Base-by-base conservation (phyloP, 805 yeast species). In the Ogataea angusta region DNA sequence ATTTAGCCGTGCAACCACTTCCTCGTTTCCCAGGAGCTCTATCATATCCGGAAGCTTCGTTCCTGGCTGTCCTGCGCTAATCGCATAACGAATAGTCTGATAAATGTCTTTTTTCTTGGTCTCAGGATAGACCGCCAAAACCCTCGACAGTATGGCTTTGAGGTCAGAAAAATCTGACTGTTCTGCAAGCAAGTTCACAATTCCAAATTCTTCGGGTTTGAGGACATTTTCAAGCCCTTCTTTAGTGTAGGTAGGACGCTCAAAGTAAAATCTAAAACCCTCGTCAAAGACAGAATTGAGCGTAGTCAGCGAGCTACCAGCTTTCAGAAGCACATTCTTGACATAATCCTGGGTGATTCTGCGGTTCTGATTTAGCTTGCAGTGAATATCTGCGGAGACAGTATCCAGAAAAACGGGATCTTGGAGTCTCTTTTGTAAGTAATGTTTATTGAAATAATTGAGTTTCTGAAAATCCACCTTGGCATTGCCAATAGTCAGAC, bases 401-500 rank as follows among this genome's bases (percentile, higher is more conserved):
- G 63, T 54, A 1, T 61, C 51, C 6, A 76, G 61, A 36, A 56
- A 55, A 1, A 34, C 51, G 0, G 69, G 64, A 26, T 72, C 63
- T 15, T 50, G 46, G 12, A 86, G 54, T 38, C 69, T 67, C 28
- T 59, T 47, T 5, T 63, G 62, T 28, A 89, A 62, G 56, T 85
- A 87, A 44, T 72, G 73, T 53, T 85, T 86, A 62, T 93, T 90
- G 66, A 93, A 85, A 58, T 66, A 85, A 49, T 70, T 68, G 39
- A 93, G 70, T 60, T 93, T 91, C 39, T 74, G 72, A 44, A 78
- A 80, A 48, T 85, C 89, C 6, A 93, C 96, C 58, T 89, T 91
- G 12, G 96, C 95, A 63, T 90, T 90, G 1, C 99, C 98, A 54
- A 79, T 88, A 10, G 98, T 91, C 51, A 93, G 70, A 17, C 85